Percentiles rank a stretch among this genome's conserved stretches.
Evolutionary conservation across 768 basidiomycete species (phyloP).

Genomic region (Boletus reticulatus): DNA sequence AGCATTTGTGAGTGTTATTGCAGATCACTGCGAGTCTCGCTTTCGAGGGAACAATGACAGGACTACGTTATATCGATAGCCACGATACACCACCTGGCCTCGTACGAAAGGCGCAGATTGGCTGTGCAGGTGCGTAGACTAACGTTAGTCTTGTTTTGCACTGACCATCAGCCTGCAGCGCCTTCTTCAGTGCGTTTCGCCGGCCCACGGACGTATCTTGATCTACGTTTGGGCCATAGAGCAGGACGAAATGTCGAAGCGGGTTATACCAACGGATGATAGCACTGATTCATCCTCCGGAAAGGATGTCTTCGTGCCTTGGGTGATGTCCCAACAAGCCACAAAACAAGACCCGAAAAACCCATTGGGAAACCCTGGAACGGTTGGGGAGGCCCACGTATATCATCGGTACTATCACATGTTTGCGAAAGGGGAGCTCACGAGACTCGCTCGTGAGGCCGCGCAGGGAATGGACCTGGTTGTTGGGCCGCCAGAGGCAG

Average conservation of each 20-base stretch:
- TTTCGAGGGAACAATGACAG: constrained; percentile 39
- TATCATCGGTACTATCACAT: constrained; percentile 96
- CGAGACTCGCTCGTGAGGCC: constrained; percentile 57
- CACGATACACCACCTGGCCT: constrained; percentile 94
- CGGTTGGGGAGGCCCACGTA: constrained; percentile 32
- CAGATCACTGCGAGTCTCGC: not conserved
- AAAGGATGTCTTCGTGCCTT: constrained; percentile 88
- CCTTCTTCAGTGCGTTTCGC: constrained; percentile 62
- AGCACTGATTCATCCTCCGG: constrained; percentile 35
- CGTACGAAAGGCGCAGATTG: constrained; percentile 62
- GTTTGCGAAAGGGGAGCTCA: constrained; percentile 81
- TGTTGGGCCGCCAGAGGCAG: constrained; percentile 39
- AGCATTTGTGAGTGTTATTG: constrained; percentile 62
- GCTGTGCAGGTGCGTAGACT: constrained; percentile 64
- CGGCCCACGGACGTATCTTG: constrained; percentile 71
- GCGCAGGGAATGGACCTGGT: constrained; percentile 54
- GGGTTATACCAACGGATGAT: constrained; percentile 47
- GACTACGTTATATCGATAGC: constrained; percentile 98
- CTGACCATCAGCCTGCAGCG: constrained; percentile 38
- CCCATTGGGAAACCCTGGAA: not conserved
- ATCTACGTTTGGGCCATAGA: constrained; percentile 98
- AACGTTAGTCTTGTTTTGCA: not conserved
- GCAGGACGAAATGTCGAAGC: constrained; percentile 83
- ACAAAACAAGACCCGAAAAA: constrained; percentile 3
- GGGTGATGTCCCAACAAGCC: constrained; percentile 56